These are phyloP conservation scores for Harringtonia lauricola DNA, from an alignment of 2,329 filamentous ascomycete genomes.

Conservation along the genomic window DNA sequence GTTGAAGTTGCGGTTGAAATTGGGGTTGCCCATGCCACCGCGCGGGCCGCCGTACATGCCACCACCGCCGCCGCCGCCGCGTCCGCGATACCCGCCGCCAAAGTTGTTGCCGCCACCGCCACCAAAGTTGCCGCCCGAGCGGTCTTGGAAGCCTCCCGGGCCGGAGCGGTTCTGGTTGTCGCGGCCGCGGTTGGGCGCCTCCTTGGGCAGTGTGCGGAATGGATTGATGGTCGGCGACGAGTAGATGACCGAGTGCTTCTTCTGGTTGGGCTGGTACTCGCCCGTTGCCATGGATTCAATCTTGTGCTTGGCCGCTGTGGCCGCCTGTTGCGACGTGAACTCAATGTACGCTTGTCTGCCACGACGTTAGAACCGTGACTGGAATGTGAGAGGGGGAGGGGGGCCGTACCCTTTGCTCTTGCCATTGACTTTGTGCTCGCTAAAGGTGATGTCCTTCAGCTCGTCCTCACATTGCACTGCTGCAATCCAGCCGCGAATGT, in stretches of 20 bases:
- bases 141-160: slow-evolving; percentile 37
- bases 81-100: slow-evolving; percentile 8
- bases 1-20: slow-evolving; percentile 28
- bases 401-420: slow-evolving; percentile 84
- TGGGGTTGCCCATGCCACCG: slow-evolving; percentile 20
- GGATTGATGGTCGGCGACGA: slow-evolving; percentile 70
- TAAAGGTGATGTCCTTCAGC: slow-evolving; percentile 88
- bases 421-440: slow-evolving; percentile 96
- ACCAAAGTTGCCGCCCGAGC: slow-evolving; percentile 28
- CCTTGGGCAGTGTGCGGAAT: slow-evolving; percentile 84
- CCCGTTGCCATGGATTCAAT: slow-evolving; percentile 55
- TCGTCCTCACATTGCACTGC: slow-evolving; percentile 74
- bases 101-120: slow-evolving; percentile 21
- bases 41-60: slow-evolving; percentile 24
- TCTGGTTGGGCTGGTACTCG: slow-evolving; percentile 43
- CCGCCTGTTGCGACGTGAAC: slow-evolving; percentile 71
- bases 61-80: slow-evolving; percentile 12
- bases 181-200: slow-evolving; percentile 64
- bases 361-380: too few relatives aligned
- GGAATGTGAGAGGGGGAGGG: too few relatives aligned
- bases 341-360: slow-evolving; percentile 69
- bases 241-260: slow-evolving; percentile 65
- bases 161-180: slow-evolving; percentile 45
- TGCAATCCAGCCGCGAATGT: slow-evolving; percentile 77
- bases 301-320: slow-evolving; percentile 72